Base-by-base conservation (phyloP, 805 yeast species). In the Komagataella kurtzmanii region DNA sequence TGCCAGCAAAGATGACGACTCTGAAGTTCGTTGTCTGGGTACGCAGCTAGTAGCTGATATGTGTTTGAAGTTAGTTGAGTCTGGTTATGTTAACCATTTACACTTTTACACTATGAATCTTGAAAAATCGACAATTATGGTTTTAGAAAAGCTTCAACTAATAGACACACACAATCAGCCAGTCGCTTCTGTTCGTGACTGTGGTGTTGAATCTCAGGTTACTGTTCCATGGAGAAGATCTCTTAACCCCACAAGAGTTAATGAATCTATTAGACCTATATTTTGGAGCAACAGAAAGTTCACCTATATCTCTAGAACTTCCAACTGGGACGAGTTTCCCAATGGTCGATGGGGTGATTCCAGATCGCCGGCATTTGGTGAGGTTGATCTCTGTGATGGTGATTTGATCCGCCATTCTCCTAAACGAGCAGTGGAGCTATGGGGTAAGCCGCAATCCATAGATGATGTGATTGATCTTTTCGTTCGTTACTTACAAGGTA, bases 321-420 rank as follows among this genome's bases (percentile, higher is more conserved):
- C 93, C 23, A 83, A 85, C 53, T 93, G 99, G 89, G 99, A 93
- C 69, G 99, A 93, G 66, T 93, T 91, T 63, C 99, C 99, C 50
- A 93, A 91, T 66, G 99, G 99, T 54, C 77, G 99, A 70, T 93
- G 97, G 90, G 99, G 99, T 61, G 97, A 93, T 65, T 87, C 97
- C 3, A 75, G 96, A 54, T 93, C 98, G 46, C 99, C 99, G 3
- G 98, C 98, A 1, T 90, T 85, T 68, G 96, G 96, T 60, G 95
- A 87, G 57, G 75, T 89, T 53, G 96, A 88, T 64, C 74, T 85
- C 51, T 83, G 82, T 58, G 93, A 91, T 18, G 79, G 88, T 43
- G 81, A 84, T 23, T 72, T 89, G 61, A 78, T 90, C 59, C 79
- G 96, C 66, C 96, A 88, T 65, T 79, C 90, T 2, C 82, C 88